Conservation (phyloP, 176 grass and related monocot species). For the Tillandsia leiboldiana region DNA sequence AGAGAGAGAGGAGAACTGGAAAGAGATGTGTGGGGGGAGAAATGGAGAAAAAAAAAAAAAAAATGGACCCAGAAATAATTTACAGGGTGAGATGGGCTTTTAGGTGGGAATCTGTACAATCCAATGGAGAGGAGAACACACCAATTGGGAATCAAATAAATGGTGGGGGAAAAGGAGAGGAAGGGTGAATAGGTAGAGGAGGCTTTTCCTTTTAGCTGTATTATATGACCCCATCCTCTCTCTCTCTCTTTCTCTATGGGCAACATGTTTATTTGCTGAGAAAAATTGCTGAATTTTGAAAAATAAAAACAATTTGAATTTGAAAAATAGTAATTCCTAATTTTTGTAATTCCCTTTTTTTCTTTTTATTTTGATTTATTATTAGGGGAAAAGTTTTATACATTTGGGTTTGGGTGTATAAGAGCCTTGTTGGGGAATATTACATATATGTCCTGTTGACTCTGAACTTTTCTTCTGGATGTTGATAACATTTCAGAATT, state of each 20-base stretch:
- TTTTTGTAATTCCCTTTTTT: too few relatives aligned
- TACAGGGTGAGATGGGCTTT: not conserved
- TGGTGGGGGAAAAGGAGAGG: constrained; percentile 25
- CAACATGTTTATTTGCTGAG: too few relatives aligned
- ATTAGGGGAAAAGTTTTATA: too few relatives aligned
- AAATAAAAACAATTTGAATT: too few relatives aligned
- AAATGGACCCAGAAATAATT: not conserved
- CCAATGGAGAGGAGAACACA: constrained; percentile 13
- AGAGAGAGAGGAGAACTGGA: not conserved
- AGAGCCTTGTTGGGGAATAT: not conserved
- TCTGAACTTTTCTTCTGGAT: not conserved
- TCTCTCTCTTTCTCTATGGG: not conserved
- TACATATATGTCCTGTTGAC: not conserved
- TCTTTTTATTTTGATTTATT: too few relatives aligned
- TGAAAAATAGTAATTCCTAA: too few relatives aligned
- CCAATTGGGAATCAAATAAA: constrained; percentile 23
- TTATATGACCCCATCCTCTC: not conserved
- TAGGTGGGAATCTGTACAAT: constrained; percentile 20
- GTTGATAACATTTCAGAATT: not conserved
- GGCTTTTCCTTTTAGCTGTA: not conserved
- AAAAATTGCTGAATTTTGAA: too few relatives aligned
- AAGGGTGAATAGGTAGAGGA: constrained; percentile 12
- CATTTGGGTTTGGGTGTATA: not conserved
- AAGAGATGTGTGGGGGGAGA: not conserved
- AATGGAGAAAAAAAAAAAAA: constrained; percentile 4